These are phyloP conservation scores for Volutella citrinella DNA, from an alignment of 2,329 filamentous ascomycete species.

Conservation along the genomic window DNA sequence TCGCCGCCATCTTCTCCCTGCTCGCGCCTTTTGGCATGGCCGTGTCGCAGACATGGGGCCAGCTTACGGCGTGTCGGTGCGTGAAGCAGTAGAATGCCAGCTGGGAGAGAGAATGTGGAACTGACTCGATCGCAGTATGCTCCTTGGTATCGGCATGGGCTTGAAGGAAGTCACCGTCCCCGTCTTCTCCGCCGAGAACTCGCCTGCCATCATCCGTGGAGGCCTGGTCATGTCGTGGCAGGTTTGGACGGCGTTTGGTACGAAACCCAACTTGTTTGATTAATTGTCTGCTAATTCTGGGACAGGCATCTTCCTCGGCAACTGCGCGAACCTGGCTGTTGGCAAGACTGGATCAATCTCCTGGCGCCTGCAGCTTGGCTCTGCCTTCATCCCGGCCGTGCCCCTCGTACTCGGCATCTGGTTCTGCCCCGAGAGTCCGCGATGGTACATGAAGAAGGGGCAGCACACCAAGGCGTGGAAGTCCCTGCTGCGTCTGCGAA, in stretches of 20 bases:
- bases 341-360: conserved; percentile 55
- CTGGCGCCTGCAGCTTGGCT: conserved; percentile 63
- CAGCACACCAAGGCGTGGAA: conserved; percentile 51
- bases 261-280: not conserved
- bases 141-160: conserved; percentile 62
- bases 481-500: conserved; percentile 55
- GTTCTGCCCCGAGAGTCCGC: conserved; percentile 62
- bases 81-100: no score
- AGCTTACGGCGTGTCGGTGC: conserved; percentile 54
- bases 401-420: conserved; percentile 56
- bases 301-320: conserved; percentile 63
- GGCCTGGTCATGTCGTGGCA: conserved; percentile 55
- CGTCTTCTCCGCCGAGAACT: conserved; percentile 51
- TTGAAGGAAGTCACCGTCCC: conserved; percentile 47
- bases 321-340: conserved; percentile 62
- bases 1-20: conserved; percentile 60
- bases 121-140: conserved; percentile 23
- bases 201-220: conserved; percentile 50
- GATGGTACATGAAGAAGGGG: conserved; percentile 64
- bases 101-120: no score
- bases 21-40: conserved; percentile 60
- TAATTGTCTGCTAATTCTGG: not conserved
- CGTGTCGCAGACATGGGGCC: conserved; percentile 54
- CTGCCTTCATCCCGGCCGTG: conserved; percentile 63
- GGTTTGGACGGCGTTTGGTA: conserved; percentile 51